Percentiles rank a stretch among this genome's conserved stretches.
Evolutionary conservation across 805 yeast genomes (phyloP).

Genomic region (Pichia cabralensis): DNA sequence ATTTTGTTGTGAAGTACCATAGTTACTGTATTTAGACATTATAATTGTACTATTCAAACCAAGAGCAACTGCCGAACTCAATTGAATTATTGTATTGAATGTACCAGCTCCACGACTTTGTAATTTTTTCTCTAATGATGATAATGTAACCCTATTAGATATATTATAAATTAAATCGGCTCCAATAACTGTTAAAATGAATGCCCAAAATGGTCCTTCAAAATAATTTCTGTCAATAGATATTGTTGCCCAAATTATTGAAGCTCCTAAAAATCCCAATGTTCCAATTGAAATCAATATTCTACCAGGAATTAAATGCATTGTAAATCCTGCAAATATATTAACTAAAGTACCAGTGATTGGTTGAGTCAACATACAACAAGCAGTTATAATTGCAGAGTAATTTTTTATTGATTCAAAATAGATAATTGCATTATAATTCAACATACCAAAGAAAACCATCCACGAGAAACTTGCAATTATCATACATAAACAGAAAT

Average conservation of each 20-base stretch:
- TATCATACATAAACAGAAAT: slow-evolving; percentile 31
- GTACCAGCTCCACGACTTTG: slow-evolving; percentile 41
- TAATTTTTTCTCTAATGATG: slow-evolving; percentile 28
- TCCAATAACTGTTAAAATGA: slow-evolving; percentile 32
- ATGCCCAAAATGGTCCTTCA: slow-evolving; percentile 37
- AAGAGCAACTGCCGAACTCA: slow-evolving; percentile 33
- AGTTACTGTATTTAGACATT: slow-evolving; percentile 22
- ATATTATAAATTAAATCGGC: slow-evolving; percentile 40
- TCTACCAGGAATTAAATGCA: slow-evolving; percentile 35
- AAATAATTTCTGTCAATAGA: slow-evolving; percentile 29
- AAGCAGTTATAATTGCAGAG: slow-evolving; percentile 32
- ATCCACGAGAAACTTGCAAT: slow-evolving; percentile 32
- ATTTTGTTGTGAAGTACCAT: slow-evolving; percentile 21
- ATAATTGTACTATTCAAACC: slow-evolving; percentile 33
- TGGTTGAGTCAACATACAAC: slow-evolving; percentile 35
- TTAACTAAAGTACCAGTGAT: slow-evolving; percentile 33
- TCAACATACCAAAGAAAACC: slow-evolving; percentile 31
- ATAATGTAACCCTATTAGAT: slow-evolving; percentile 32
- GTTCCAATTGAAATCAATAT: slow-evolving; percentile 28
- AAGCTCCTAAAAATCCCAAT: slow-evolving; percentile 26
- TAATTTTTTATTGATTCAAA: slow-evolving; percentile 32
- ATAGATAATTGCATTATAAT: slow-evolving; percentile 32
- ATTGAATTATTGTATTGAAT: slow-evolving; percentile 34
- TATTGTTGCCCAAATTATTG: slow-evolving; percentile 35
- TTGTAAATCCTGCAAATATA: slow-evolving; percentile 34